Evolutionary conservation across 2,329 filamentous ascomycete genomes (phyloP).

Genomic region (Penicillium psychrosexuale): DNA sequence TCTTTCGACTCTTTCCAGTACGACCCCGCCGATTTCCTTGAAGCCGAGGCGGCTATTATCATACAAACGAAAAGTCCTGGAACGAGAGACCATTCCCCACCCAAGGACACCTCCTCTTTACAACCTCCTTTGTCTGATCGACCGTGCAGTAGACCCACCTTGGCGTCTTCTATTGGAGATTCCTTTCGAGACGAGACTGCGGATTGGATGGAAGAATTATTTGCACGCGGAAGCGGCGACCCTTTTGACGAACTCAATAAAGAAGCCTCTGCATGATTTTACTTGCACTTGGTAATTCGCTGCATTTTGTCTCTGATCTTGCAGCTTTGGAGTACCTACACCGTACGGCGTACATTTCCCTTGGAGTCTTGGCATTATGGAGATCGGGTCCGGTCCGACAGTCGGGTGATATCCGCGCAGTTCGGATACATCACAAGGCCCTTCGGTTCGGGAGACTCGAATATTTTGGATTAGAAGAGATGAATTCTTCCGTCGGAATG

Average conservation of each 20-base stretch:
- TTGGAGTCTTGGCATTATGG: conserved; percentile 3
- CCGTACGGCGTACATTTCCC: background rate
- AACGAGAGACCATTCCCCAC: background rate
- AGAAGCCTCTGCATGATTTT: background rate
- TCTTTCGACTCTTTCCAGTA: conserved; percentile 28
- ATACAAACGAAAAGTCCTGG: conserved; percentile 15
- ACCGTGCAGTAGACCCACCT: background rate
- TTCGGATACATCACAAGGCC: background rate
- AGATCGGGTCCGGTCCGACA: conserved; percentile 25
- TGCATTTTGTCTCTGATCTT: background rate
- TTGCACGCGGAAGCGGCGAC: conserved; percentile 15
- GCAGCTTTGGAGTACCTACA: background rate
- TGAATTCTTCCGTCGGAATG: conserved; percentile 10
- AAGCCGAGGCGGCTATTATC: conserved; percentile 12
- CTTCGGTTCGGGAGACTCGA: conserved; percentile 2
- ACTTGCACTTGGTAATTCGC: background rate
- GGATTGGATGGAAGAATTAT: conserved; percentile 24
- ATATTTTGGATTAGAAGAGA: background rate
- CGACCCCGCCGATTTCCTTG: conserved; percentile 30
- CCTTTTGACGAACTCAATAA: conserved; percentile 19
- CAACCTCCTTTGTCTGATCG: background rate
- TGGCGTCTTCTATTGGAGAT: conserved; percentile 16
- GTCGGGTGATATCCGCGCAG: conserved; percentile 8
- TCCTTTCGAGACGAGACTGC: conserved; percentile 39
- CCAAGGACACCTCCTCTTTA: background rate